Percentiles rank a stretch among this genome's conserved stretches.
phyloP scores from a whole-genome alignment of 2,329 filamentous ascomycete genomes.

The Drechslera avenae region DNA sequence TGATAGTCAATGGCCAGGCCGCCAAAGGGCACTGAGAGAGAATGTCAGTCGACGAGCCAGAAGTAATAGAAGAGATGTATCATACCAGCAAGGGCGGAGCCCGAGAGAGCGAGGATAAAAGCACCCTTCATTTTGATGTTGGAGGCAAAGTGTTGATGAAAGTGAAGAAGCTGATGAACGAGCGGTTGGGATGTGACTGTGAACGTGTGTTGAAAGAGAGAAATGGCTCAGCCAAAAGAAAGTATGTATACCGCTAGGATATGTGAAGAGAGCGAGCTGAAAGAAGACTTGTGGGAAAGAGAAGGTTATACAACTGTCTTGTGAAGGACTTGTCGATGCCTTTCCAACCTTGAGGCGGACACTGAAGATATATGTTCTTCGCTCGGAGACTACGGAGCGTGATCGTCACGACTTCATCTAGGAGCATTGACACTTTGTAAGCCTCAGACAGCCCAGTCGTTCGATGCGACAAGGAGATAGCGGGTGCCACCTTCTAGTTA shows the following conservation, averaged over 20 bases:
- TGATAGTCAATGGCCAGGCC: conserved; percentile 10
- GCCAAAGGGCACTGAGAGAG: conserved; percentile 14
- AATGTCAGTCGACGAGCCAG: conserved; percentile 4
- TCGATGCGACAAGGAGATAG: conserved; percentile 14
- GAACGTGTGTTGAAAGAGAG: conserved; percentile 3
- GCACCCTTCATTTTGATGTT: conserved; percentile 26
- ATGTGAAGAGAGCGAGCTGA: conserved; percentile 5
- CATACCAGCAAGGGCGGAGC: conserved; percentile 29
- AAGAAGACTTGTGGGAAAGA: conserved; percentile 4
- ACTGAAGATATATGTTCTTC: conserved; percentile 17
- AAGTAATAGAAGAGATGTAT: neutral
- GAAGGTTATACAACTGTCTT: conserved; percentile 11
- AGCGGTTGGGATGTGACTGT: neutral
- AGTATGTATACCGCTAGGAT: conserved; percentile 17
- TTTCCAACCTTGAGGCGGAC: neutral
- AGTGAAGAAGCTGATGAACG: neutral
- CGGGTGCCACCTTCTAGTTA: conserved; percentile 7
- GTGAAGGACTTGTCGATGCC: conserved; percentile 18
- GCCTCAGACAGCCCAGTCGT: conserved; percentile 13
- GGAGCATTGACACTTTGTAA: conserved; percentile 2
- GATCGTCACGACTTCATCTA: conserved; percentile 18
- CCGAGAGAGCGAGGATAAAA: conserved; percentile 29
- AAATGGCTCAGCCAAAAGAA: conserved; percentile 23
- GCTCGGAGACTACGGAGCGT: conserved; percentile 6
- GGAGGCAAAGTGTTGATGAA: neutral